Base-by-base conservation (phyloP, 495 filamentous ascomycete species). In the Neurospora cerealis region DNA sequence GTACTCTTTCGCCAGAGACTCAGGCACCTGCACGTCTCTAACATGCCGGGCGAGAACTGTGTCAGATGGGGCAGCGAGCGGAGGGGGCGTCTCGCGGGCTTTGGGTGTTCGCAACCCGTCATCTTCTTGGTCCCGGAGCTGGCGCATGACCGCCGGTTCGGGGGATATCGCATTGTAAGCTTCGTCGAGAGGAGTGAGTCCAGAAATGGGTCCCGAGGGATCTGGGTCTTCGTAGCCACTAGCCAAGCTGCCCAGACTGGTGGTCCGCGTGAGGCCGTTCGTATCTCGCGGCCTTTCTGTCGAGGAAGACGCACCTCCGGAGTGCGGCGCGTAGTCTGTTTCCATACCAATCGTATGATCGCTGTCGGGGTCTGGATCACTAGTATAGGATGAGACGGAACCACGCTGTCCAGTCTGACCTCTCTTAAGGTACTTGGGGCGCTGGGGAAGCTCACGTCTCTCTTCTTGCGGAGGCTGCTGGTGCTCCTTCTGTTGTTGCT, bases 231-330 rank as follows among this genome's bases (percentile, higher is more conserved):
- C 95, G 32, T 97, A 88, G 2, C 93, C 94, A 19, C 94, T 97
- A n/a, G 93, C 93, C 85, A 98, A 94, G 76, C 95, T 98, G 13
- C 96, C 96, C 71, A 98, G 87, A 79, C 95, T 98, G 41, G 94
- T 91, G 13, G 94, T 90, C 69, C 96, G 86, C 24, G 92, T 91
- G 69, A 97, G 83, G 21, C 87, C 81, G 71, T 87, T 87, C 71
- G 86, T 88, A 75, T 79, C 84, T 54, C 86, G 85, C 41, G 85
- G 85, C 69, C 86, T 84, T n/a, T 85, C 88, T 42, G 82, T 81
- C 10, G 85, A 82, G 13, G 94, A 91, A 6, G 86, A 85, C 15
- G 93, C 92, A 13, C 94, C 94, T 40, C 93, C 94, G 5, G 93
- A 91, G 78, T 95, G 93, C 46, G 95, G 87, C 24, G 93, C 93